Evolutionary conservation across 2,329 filamentous ascomycete genomes (phyloP).

Genomic region (Clonostachys rosea): DNA sequence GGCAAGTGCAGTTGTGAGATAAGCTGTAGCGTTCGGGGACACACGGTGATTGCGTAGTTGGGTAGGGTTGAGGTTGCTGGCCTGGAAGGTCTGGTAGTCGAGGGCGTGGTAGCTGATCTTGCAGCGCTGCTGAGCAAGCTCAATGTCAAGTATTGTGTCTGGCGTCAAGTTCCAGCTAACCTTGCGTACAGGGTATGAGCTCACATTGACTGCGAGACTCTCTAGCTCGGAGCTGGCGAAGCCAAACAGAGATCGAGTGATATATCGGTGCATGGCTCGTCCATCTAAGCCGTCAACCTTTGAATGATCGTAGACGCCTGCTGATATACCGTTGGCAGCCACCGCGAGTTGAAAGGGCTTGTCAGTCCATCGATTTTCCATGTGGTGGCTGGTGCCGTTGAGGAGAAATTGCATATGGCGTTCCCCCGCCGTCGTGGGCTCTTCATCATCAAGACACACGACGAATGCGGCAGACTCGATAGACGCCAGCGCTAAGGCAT

Average conservation of each 20-base stretch:
- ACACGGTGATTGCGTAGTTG: too few species aligned
- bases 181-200: neutral
- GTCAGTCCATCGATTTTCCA: slow-evolving; percentile 5
- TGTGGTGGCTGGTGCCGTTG: neutral
- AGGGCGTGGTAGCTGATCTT: neutral
- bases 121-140: too few species aligned
- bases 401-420: neutral
- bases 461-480: slow-evolving; percentile 5
- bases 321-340: slow-evolving; percentile 3
- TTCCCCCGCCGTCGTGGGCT: slow-evolving; percentile 1
- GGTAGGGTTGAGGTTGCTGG: neutral
- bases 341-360: slow-evolving; percentile 5
- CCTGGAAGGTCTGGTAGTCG: neutral
- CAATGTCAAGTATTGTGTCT: too few species aligned
- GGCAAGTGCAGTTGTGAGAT: neutral
- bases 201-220: neutral
- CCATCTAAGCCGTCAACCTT: slow-evolving; percentile 3
- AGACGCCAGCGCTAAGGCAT: neutral
- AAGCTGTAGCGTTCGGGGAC: too few species aligned
- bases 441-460: slow-evolving; percentile 4
- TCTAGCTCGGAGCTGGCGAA: too few species aligned
- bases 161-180: neutral
- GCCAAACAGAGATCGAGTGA: neutral
- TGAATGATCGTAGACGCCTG: slow-evolving; percentile 5
- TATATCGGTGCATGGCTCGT: neutral